Base-by-base conservation (phyloP, 2,329 filamentous ascomycete species). In the Diatrype stigma region DNA sequence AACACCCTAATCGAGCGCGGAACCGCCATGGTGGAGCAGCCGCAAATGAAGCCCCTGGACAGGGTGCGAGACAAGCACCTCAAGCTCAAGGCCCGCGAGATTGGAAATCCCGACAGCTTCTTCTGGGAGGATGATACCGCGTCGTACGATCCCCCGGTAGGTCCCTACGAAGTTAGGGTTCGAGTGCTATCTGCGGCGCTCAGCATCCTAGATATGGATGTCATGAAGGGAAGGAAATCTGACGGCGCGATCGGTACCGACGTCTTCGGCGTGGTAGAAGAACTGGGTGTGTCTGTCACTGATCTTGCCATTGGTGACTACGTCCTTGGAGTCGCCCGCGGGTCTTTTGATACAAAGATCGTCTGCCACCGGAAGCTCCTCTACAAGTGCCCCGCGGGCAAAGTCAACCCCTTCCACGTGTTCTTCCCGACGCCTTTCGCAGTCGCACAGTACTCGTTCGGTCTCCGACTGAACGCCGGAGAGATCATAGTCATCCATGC, bases 111-210 rank as follows among this genome's bases (percentile, higher is more conserved):
- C 3, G 49, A 46, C 21, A 58, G 46, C 30, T 23, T 61, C 8
- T 56, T 51, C 47, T 61, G 59, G 59, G 37, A 37, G 7, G 56
- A 56, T 23, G 59, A 60, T 28, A 53, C 55, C 11, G 14, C 26
- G 3, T 34, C 3, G 6, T 55, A 0, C 59, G 74, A 3, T 52
- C 47, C 2, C 45, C 65, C 1, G 51, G 67, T 2, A n/a, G n/a
- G n/a, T n/a, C n/a, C n/a, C n/a, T n/a, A n/a, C n/a, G 68, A 76
- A 4, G 64, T 79, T 5, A 68, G 72, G 12, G 66, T 79, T n/a
- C 55, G 61, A 11, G 72, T 77, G 6, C 48, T 65, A 3, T 60
- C 64, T 11, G 66, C 71, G 1, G 56, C 65, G 3, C 50, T 79
- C 10, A 66, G 62, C 2, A 57, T 65, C 6, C 47, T 63, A 3